phyloP scores from a whole-genome alignment of 805 yeast genomes.

The Wickerhamomyces chambardii region DNA sequence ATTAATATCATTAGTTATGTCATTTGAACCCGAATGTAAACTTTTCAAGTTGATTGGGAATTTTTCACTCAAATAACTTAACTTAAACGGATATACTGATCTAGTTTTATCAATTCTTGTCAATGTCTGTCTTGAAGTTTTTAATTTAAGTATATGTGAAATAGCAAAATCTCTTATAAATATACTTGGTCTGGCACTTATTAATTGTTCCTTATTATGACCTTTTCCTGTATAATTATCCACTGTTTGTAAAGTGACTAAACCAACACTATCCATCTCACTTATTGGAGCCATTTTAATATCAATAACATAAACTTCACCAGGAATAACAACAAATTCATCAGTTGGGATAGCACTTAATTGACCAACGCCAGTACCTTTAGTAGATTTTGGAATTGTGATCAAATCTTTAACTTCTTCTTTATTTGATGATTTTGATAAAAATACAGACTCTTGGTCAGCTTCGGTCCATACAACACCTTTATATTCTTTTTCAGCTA shows the following conservation, averaged over 20 bases:
- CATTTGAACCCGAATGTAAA: conserved; percentile 19
- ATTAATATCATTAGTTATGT: conserved; percentile 25
- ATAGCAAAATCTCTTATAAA: conserved; percentile 85
- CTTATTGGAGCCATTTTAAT: conserved; percentile 66
- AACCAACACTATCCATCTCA: conserved; percentile 48
- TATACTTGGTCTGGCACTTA: conserved; percentile 59
- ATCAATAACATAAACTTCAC: conserved; percentile 84
- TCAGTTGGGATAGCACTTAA: conserved; percentile 66
- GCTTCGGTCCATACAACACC: conserved; percentile 87
- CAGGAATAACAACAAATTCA: conserved; percentile 63
- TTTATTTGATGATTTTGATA: conserved; percentile 30
- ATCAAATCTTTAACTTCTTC: conserved; percentile 27
- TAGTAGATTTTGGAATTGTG: conserved; percentile 23
- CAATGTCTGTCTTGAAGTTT: conserved; percentile 63
- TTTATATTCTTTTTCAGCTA: conserved; percentile 86
- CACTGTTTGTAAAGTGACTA: conserved; percentile 57
- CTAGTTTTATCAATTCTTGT: conserved; percentile 59
- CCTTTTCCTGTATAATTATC: conserved; percentile 59
- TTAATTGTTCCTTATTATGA: conserved; percentile 33
- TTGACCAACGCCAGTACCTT: conserved; percentile 24
- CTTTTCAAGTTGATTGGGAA: conserved; percentile 47
- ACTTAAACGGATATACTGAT: conserved; percentile 89
- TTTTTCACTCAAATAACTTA: conserved; percentile 54
- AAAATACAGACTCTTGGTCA: conserved; percentile 59
- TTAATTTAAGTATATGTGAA: conserved; percentile 65